Base-by-base conservation (phyloP, 345 rosid species). In the Limnanthes douglasii region DNA sequence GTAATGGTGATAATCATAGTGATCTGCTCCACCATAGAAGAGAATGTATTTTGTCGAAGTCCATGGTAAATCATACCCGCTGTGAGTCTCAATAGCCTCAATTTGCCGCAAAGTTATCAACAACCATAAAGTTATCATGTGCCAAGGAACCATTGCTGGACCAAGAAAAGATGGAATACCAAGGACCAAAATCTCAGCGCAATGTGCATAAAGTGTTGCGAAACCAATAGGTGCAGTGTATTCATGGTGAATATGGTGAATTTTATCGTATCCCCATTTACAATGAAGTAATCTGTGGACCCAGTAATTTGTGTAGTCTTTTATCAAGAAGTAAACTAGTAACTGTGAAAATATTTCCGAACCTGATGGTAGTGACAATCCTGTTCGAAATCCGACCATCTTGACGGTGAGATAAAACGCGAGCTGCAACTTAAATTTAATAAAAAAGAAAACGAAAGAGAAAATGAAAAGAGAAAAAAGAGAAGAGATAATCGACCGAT, bases 1-100 rank as follows among this genome's bases (percentile, higher is more conserved):
- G 45, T 84, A 90, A 53, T 90, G 98, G 58, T 90, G 96, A 48
- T 90, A 90, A 57, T 90, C 98, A 41, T 90, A 96, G 62, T 90
- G 68, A 43, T 90, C 93, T 11, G 98, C 94, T 2, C 98, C 98
- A 26, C 96, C 95, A 37, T 90, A 90, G 56, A 90, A 90, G 23
- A 95, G 98, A 15, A 90, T 80, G 43, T 72, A 80, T 49, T 69
- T 90, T 31, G 92, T 70, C 23, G 81, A 75, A 64, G 43, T 41
- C 98, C 98, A 90, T 14, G 94, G 98, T 39, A 84, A 77, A 53
- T 84, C 92, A 38, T 77, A 28, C 32, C 32, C 32, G 11, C 32
- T 28, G 2, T 18, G 4, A 0, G 18, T 11, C 3, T 28, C 32
- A n/a, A 28, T 28, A 4, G 32, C 12, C 13, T 28, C 32, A n/a